A percentile compares a stretch with the other conserved stretches of the same genome.
These are phyloP conservation scores for Amaranthus tricolor DNA, from an alignment of 179 eudicot genomes.

Conservation along the genomic window DNA sequence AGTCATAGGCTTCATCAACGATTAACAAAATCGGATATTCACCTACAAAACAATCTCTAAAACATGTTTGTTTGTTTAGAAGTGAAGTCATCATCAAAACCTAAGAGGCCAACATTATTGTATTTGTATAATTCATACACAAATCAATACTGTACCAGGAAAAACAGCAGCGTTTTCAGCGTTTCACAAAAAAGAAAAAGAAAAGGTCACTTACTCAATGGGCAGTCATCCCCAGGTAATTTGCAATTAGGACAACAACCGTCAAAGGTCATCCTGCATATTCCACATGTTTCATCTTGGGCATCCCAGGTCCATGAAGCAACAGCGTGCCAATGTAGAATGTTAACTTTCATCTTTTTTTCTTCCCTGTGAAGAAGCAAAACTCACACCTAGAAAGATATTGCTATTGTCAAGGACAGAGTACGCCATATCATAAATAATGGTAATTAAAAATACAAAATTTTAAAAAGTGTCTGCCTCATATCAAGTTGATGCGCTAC, in stretches of 20 bases:
- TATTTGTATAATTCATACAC: too few relatives aligned
- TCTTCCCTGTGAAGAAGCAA: conserved; percentile 25
- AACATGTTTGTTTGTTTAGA: too few relatives aligned
- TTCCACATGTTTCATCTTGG: conserved; percentile 95
- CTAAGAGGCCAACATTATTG: too few relatives aligned
- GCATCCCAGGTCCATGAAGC: conserved; percentile 99
- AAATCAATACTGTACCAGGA: too few relatives aligned
- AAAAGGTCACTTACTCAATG: conserved; percentile 56
- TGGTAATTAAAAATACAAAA: background rate
- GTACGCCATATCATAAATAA: background rate
- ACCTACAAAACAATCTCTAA: too few relatives aligned
- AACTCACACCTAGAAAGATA: background rate
- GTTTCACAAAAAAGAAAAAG: background rate
- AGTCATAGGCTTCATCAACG: too few relatives aligned
- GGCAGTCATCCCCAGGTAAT: conserved; percentile 96
- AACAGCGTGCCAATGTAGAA: conserved; percentile 90
- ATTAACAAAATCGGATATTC: too few relatives aligned
- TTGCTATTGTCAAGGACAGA: background rate
- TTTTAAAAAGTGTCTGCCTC: background rate
- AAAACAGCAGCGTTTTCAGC: too few relatives aligned
- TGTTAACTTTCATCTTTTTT: conserved; percentile 68
- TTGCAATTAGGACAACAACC: conserved; percentile 98
- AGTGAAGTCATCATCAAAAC: too few relatives aligned
- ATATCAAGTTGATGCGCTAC: background rate
- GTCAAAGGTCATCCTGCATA: conserved; percentile 95